Evolutionary conservation across 176 grass and related monocot species (phyloP).

Genomic region (Bromus sterilis): DNA sequence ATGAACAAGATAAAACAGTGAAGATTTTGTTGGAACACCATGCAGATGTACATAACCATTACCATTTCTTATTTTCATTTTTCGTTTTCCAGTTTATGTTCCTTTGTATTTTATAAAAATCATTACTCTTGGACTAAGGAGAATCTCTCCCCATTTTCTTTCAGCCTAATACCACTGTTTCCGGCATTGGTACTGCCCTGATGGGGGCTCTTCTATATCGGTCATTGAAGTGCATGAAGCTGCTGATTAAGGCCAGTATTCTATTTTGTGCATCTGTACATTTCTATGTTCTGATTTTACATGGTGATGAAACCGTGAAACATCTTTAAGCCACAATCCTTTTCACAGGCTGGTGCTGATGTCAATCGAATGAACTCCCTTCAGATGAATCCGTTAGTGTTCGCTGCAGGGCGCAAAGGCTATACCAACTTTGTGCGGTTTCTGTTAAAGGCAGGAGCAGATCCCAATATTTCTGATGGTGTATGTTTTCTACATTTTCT

Average conservation of each 20-base stretch:
- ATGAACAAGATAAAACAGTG: constrained; percentile 17
- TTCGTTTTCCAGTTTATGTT: not conserved
- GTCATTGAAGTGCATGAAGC: constrained; percentile 40
- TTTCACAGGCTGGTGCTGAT: constrained; percentile 40
- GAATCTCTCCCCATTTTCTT: too few relatives aligned
- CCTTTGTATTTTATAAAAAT: too few relatives aligned
- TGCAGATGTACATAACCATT: constrained; percentile 6
- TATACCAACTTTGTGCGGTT: constrained; percentile 26
- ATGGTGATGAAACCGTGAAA: not conserved
- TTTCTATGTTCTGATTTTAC: not conserved
- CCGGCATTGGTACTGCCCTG: not conserved
- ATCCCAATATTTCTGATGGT: constrained; percentile 34
- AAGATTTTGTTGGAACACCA: constrained; percentile 36
- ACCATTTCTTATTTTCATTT: not conserved
- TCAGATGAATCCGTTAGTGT: not conserved
- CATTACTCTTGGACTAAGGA: too few relatives aligned
- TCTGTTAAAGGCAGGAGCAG: constrained; percentile 30
- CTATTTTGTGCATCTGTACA: not conserved
- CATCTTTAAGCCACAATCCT: not conserved
- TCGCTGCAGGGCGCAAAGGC: not conserved
- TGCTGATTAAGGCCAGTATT: constrained; percentile 34
- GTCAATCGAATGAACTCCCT: constrained; percentile 1
- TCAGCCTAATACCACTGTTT: constrained; percentile 15
- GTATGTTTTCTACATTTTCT: constrained; percentile 9
- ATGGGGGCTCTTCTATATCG: not conserved